Evolutionary conservation across 2,329 filamentous ascomycete genomes (phyloP).

Genomic region (Fragosphaeria purpurea): DNA sequence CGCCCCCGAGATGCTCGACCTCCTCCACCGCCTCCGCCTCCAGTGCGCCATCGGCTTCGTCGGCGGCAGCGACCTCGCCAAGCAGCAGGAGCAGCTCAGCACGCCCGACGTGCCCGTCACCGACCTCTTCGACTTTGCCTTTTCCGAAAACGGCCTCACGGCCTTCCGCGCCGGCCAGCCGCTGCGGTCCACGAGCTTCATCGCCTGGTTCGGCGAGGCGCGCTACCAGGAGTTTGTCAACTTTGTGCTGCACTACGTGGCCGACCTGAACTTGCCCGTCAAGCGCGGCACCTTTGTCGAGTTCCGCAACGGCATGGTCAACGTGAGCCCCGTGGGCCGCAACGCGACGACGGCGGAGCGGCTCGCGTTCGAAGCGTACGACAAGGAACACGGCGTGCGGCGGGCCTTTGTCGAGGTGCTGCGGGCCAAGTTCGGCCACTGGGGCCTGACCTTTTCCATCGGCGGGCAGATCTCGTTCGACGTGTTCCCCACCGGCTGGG

Average conservation of each 20-base stretch:
- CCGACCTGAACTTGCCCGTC: conserved; percentile 72
- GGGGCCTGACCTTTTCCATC: conserved; percentile 85
- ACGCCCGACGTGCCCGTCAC: conserved; percentile 58
- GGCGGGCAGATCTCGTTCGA: conserved; percentile 98
- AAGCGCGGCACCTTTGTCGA: conserved; percentile 80
- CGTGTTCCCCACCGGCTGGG: conserved; percentile 93
- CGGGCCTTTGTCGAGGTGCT: conserved; percentile 66
- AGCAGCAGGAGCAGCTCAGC: conserved; percentile 95
- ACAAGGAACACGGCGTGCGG: conserved; percentile 67
- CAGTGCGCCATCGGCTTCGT: conserved; percentile 87
- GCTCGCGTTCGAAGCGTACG: conserved; percentile 71
- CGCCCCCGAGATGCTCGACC: conserved; percentile 70
- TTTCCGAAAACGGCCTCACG: conserved; percentile 91
- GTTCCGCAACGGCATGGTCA: conserved; percentile 89
- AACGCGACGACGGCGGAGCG: conserved; percentile 77
- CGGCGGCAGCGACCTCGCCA: conserved; percentile 80
- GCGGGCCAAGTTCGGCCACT: conserved; percentile 70
- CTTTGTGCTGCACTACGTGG: conserved; percentile 72
- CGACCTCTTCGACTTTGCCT: conserved; percentile 92
- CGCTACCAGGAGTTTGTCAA: conserved; percentile 68
- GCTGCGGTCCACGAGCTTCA: conserved; percentile 76
- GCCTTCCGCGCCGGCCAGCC: conserved; percentile 74
- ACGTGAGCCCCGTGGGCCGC: conserved; percentile 72
- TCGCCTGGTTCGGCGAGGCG: conserved; percentile 78
- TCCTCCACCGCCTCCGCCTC: conserved; percentile 71